Conservation (phyloP, 1,284 basidiomycete species). For the Malassezia sympodialis region DNA sequence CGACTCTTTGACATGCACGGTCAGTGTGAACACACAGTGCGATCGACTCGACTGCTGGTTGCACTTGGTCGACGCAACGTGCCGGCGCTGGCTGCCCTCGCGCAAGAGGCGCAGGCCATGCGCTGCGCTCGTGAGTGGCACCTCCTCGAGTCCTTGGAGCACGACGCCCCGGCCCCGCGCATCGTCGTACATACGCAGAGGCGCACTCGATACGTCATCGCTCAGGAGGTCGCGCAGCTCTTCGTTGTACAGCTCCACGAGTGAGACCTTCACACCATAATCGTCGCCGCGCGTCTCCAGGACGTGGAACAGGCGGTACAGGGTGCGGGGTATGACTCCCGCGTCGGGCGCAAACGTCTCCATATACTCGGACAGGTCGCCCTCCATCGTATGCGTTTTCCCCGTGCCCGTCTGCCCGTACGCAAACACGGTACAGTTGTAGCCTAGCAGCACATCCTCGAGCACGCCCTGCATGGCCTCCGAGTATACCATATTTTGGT, state of each 20-base stretch:
- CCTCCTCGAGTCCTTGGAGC: slow-evolving; percentile 90
- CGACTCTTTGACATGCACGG: slow-evolving; percentile 80
- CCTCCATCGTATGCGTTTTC: slow-evolving; percentile 62
- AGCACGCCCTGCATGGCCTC: slow-evolving; percentile 88
- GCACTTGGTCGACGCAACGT: slow-evolving; percentile 93
- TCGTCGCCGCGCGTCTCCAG: slow-evolving; percentile 64
- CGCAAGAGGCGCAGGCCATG: slow-evolving; percentile 76
- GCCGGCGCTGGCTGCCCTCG: slow-evolving; percentile 78
- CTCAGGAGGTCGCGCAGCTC: slow-evolving; percentile 63
- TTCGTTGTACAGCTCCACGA: slow-evolving; percentile 97
- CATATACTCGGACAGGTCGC: slow-evolving; percentile 50
- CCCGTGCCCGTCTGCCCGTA: slow-evolving; percentile 99
- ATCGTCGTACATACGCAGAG: slow-evolving; percentile 70
- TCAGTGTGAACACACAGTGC: slow-evolving; percentile 95
- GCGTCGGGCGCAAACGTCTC: slow-evolving; percentile 79
- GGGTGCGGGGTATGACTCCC: slow-evolving; percentile 92
- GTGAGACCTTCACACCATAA: slow-evolving; percentile 87
- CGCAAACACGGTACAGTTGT: slow-evolving; percentile 96
- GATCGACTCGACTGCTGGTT: slow-evolving; percentile 95
- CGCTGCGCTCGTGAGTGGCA: slow-evolving; percentile 68
- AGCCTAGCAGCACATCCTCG: slow-evolving; percentile 82
- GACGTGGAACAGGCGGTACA: slow-evolving; percentile 82
- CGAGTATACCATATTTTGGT: slow-evolving; percentile 85
- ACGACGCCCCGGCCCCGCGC: slow-evolving; percentile 62
- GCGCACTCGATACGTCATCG: slow-evolving; percentile 54